phyloP scores from a whole-genome alignment of 2,329 filamentous ascomycete species.

The Metarhizium guizhouense region DNA sequence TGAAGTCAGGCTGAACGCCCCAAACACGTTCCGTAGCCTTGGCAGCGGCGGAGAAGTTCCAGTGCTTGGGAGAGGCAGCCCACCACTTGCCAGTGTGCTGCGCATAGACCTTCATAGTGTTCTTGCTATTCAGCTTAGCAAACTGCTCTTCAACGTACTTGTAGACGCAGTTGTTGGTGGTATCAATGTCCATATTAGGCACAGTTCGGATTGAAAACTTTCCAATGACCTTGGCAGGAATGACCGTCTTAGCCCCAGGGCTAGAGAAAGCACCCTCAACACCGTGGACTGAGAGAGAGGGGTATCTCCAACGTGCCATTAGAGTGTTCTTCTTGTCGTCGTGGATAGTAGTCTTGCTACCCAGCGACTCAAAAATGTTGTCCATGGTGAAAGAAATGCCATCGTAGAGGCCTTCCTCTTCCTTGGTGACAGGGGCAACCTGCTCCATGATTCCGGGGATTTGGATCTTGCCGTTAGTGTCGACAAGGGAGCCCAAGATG shows the following conservation, averaged over 20 bases:
- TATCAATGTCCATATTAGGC: slow-evolving; percentile 89
- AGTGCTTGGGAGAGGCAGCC: slow-evolving; percentile 95
- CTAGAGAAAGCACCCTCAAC: slow-evolving; percentile 91
- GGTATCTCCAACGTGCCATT: slow-evolving; percentile 94
- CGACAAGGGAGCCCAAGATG: slow-evolving; percentile 75
- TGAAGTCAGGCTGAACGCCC: slow-evolving; percentile 88
- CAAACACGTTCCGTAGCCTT: slow-evolving; percentile 97
- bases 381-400: slow-evolving; percentile 94
- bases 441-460: slow-evolving; percentile 93
- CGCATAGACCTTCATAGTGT: slow-evolving; percentile 70
- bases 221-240: slow-evolving; percentile 92
- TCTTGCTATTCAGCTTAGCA: slow-evolving; percentile 83
- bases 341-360: slow-evolving; percentile 79
- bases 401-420: slow-evolving; percentile 83
- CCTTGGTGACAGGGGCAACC: slow-evolving; percentile 77
- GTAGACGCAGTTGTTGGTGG: slow-evolving; percentile 78
- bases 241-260: slow-evolving; percentile 94
- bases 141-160: slow-evolving; percentile 79
- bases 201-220: slow-evolving; percentile 99
- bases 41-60: slow-evolving; percentile 91
- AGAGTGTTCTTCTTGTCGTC: slow-evolving; percentile 84
- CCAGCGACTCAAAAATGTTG: slow-evolving; percentile 84
- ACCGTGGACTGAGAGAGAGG: slow-evolving; percentile 88
- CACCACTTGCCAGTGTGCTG: slow-evolving; percentile 98
- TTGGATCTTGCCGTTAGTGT: slow-evolving; percentile 83